Base-by-base conservation (phyloP, 2,329 filamentous ascomycete species). In the Aureobasidium sp. region DNA sequence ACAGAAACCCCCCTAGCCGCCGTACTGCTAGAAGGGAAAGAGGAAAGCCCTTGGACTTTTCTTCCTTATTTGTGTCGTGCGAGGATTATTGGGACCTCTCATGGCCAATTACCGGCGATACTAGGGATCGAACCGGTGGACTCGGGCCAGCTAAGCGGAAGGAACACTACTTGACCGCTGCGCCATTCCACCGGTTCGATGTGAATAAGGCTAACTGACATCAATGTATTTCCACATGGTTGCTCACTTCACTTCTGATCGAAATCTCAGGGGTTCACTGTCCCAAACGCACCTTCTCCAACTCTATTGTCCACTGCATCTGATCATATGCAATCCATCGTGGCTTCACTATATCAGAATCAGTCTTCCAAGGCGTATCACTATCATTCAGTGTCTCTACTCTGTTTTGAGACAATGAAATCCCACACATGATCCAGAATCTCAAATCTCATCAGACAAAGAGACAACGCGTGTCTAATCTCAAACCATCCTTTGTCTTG, bases 381-480 rank as follows among this genome's bases (percentile, higher is more conserved):
- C n/a, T n/a, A n/a, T n/a, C n/a, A n/a, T n/a, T n/a, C n/a, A n/a
- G n/a, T n/a, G n/a, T 21, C 21, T 21, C 21, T 21, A 21, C 1
- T 21, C 21, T 21, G 21, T 15, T 16, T 45, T 16, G 39, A 57
- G 53, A 45, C 53, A 57, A 57, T 45, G 27, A 57, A 45, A 27
- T 5, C 10, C 7, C 36, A 34, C 41, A 29, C 53, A 32, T 57
- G 53, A 57, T 39, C 27, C 52, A 45, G 21, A 34, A 44, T 57
- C 39, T 36, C 53, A 57, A 57, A 57, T 57, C 27, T 16, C n/a
- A n/a, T n/a, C n/a, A 44, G 41, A 57, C 53, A 57, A 57, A 57
- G 53, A n/a, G n/a, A 29, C 39, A 29, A 25, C 34, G 10, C 37
- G 9, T 29, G 10, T 42, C 21, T 25, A 42, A 59, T 59, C 41